A percentile compares a stretch with the other conserved stretches of the same genome.
phyloP scores from a whole-genome alignment of 2,329 filamentous ascomycete species.

The Exophiala bonariae region DNA sequence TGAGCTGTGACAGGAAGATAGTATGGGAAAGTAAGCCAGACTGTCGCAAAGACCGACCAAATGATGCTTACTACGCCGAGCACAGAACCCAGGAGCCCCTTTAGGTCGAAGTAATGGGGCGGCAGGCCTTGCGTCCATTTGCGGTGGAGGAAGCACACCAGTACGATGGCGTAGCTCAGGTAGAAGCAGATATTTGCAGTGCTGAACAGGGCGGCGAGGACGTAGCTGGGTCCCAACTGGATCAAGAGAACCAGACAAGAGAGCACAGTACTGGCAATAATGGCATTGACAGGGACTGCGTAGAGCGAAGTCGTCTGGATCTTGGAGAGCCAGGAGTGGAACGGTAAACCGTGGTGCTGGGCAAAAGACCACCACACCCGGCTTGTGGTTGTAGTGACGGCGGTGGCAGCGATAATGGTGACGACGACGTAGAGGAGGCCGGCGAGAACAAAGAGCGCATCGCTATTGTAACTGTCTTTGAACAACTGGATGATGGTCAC shows the following conservation, averaged over 20 bases:
- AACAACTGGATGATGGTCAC: conserved; percentile 10
- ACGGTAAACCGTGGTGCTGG: background rate
- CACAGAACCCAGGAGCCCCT: background rate
- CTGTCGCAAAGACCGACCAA: conserved; percentile 1
- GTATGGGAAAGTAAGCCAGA: conserved; percentile 2
- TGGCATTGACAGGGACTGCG: conserved; percentile 28
- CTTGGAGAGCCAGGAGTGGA: background rate
- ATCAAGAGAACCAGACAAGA: background rate
- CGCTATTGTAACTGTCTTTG: conserved; percentile 3
- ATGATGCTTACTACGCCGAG: background rate
- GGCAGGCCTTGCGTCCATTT: background rate
- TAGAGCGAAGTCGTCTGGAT: conserved; percentile 18
- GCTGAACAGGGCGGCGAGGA: background rate
- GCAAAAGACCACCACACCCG: conserved; percentile 2
- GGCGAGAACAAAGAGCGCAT: background rate
- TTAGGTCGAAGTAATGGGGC: background rate
- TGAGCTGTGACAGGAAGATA: conserved; percentile 1
- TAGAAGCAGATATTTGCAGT: conserved; percentile 5
- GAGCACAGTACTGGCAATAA: conserved; percentile 14
- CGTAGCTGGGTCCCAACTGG: background rate
- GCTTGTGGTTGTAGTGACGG: background rate
- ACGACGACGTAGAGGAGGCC: background rate
- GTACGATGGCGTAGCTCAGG: conserved; percentile 2
- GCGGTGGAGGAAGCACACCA: background rate
- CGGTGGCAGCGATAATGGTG: conserved; percentile 1